Evolutionary conservation across 495 filamentous ascomycete genomes (phyloP), one percentile per base, ranked within the genome.

Genomic region (Trichocladium uniseriatum): DNA sequence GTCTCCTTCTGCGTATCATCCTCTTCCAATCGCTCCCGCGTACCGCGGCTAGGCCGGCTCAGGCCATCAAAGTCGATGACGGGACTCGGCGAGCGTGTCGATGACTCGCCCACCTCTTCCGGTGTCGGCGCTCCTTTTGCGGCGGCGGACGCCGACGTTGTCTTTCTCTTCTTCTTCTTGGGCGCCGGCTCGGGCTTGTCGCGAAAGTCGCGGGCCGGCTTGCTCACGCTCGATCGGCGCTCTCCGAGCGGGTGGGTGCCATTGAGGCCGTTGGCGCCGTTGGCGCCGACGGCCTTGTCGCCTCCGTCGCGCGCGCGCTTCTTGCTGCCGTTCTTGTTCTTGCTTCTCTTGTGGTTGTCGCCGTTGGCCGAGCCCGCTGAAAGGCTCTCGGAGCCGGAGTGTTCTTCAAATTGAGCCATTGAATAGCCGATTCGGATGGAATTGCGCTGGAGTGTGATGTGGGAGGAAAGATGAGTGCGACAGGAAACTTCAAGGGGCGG

Each of bases 21-120:
- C 15, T 89, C 86, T 57, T 95, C 89, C 21, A 89, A 71, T 10
- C 90, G 76, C 58, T 83, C 80, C 42, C 86, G 79, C 0, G 90
- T 94, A 44, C 90, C 90, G 18, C 75, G 70, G 67, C 80, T 83
- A 18, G 84, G 84, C 62, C 83, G 79, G 53, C 80, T 84, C 29
- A 89, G 66, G 11, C 84, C 83, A 61, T 87, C 81, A 51, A 86
- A 86, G 65, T 89, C 84, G 48, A 89, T 79, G 32, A 81, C 78
- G 29, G 82, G 82, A 48, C 77, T 78, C 4, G 76, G 78, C 6
- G 71, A 75, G 14, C 72, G 63, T 7, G 67, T 67, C 15, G 57
- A 59, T 0, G 37, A 24, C 32, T 56, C 53, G 43, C 18, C 57
- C 1, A 37, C 45, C 2, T 56, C 53, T 38, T 52, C 39, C n/a